phyloP scores from a whole-genome alignment of 345 rosid genomes.

The Stellera chamaejasme region DNA sequence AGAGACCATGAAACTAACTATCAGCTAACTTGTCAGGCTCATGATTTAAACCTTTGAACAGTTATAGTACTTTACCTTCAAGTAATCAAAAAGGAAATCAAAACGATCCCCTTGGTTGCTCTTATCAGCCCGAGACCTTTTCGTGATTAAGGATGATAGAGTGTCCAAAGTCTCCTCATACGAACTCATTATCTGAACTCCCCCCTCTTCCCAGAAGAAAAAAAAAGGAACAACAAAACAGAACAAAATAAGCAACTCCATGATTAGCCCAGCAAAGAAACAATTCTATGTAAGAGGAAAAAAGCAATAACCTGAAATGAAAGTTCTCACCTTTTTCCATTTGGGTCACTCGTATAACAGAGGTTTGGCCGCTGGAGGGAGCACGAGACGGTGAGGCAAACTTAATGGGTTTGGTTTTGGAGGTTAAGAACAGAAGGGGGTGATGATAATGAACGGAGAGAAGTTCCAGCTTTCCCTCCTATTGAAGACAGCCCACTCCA shows the following conservation, averaged over 20 bases:
- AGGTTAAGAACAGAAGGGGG: no score
- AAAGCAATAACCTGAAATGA: no score
- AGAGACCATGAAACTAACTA: neutral
- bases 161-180: conserved; percentile 68
- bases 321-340: no score
- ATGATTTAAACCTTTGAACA: neutral
- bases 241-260: neutral
- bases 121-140: conserved; percentile 62
- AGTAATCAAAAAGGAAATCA: conserved; percentile 63
- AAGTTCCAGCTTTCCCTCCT: no score
- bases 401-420: no score
- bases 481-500: no score
- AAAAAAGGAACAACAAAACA: conserved; percentile 6
- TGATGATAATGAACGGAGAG: no score
- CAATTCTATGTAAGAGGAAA: no score
- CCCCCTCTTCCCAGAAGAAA: conserved; percentile 21
- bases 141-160: conserved; percentile 75
- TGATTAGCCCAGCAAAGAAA: no score
- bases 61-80: conserved; percentile 35
- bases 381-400: no score
- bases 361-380: no score
- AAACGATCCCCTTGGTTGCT: conserved; percentile 67
- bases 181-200: conserved; percentile 21
- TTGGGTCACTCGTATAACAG: no score
- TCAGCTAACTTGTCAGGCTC: conserved; percentile 1